These are phyloP conservation scores for Pleurotus ostreatus DNA, from an alignment of 768 basidiomycete species.

Conservation along the genomic window DNA sequence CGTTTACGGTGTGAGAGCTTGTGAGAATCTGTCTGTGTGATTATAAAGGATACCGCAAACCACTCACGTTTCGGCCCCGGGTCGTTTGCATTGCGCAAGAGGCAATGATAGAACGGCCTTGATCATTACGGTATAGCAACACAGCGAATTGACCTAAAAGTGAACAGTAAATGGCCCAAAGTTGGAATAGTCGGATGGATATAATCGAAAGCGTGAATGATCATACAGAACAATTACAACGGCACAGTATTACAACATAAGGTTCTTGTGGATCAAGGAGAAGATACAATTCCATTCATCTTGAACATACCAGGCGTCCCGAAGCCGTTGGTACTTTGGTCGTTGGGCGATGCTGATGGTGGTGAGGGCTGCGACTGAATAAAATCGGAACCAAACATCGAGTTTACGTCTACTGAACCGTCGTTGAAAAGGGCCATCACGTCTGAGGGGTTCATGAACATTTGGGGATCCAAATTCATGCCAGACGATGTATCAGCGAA, in stretches of 20 bases:
- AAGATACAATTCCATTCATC: constrained; percentile 4
- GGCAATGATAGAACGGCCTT: no score
- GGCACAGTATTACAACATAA: background rate
- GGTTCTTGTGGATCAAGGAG: background rate
- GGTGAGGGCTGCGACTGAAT: constrained; percentile 9
- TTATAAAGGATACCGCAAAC: no score
- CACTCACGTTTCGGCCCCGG: no score
- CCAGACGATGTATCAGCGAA: constrained; percentile 32
- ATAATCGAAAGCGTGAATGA: background rate
- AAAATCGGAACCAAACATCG: constrained; percentile 19
- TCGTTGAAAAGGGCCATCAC: constrained; percentile 62
- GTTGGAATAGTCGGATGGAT: background rate
- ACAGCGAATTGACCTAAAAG: no score
- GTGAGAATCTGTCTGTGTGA: no score
- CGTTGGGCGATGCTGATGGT: background rate
- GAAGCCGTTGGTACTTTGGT: background rate
- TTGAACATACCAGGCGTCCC: constrained; percentile 3
- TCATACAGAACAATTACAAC: background rate
- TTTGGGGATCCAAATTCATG: constrained; percentile 40
- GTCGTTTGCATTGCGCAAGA: no score
- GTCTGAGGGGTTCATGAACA: constrained; percentile 57
- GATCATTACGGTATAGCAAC: no score
- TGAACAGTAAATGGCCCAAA: no score
- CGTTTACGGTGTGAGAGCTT: no score
- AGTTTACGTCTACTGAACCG: constrained; percentile 34